Conservation (phyloP, 2,329 filamentous ascomycete genomes). For the Penicillium palitans region DNA sequence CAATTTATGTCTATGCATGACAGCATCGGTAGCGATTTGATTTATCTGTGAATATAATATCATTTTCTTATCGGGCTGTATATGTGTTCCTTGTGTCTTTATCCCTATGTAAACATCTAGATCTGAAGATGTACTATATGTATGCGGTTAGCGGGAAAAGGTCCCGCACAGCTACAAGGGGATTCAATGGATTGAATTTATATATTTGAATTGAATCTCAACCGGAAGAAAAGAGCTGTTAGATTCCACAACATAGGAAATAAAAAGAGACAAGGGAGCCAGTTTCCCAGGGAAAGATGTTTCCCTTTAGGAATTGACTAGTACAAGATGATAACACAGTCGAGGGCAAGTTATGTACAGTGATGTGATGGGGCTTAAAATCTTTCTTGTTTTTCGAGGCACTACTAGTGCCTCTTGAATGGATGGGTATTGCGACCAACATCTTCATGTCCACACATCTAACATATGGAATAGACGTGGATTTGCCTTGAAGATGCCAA, state of each 20-base stretch:
- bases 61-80: slow-evolving; percentile 18
- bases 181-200: neutral
- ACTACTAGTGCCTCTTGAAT: slow-evolving; percentile 10
- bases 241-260: slow-evolving; percentile 32
- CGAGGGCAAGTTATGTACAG: slow-evolving; percentile 37
- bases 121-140: neutral
- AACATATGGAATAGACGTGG: neutral
- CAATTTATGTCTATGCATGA: slow-evolving; percentile 28
- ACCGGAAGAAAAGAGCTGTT: slow-evolving; percentile 25
- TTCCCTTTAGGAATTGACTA: slow-evolving; percentile 31
- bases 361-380: slow-evolving; percentile 18
- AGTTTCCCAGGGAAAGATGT: slow-evolving; percentile 17
- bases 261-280: slow-evolving; percentile 27
- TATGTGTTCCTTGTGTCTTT: slow-evolving; percentile 2
- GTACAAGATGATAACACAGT: slow-evolving; percentile 34
- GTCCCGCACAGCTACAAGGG: neutral
- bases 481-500: neutral
- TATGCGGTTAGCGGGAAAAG: neutral
- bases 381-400: slow-evolving; percentile 23
- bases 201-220: slow-evolving; percentile 16
- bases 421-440: slow-evolving; percentile 11
- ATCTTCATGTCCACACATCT: slow-evolving; percentile 1
- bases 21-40: slow-evolving; percentile 32
- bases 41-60: slow-evolving; percentile 31
- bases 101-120: neutral